phyloP scores from a whole-genome alignment of 148 eudicot species.

The Camellia lanceoleosa region DNA sequence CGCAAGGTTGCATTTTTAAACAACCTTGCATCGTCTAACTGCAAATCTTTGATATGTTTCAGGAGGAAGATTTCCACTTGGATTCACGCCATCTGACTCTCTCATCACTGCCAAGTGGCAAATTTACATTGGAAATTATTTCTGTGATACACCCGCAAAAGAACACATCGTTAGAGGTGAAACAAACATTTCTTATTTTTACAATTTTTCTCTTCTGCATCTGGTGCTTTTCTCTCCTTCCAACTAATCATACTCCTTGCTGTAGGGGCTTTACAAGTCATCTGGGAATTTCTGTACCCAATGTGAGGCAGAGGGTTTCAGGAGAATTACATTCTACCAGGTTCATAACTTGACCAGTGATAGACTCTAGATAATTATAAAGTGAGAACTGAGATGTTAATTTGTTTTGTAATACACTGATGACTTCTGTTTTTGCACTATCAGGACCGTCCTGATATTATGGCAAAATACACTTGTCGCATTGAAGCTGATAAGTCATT shows the following conservation, averaged over 20 bases:
- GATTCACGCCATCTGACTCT: conserved; percentile 78
- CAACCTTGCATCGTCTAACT: conserved; percentile 8
- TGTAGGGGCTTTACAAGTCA: conserved; percentile 89
- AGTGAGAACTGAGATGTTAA: not conserved
- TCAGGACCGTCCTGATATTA: conserved; percentile 98
- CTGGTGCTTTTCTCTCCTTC: conserved; percentile 5
- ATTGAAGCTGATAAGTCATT: conserved; percentile 86
- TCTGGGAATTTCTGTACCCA: conserved; percentile 96
- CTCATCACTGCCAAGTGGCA: conserved; percentile 66
- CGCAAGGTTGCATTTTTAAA: conserved; percentile 2
- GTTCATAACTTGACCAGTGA: conserved; percentile 25
- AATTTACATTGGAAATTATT: conserved; percentile 70
- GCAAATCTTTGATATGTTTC: conserved; percentile 14
- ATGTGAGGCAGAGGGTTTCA: conserved; percentile 99
- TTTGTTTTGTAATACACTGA: not conserved
- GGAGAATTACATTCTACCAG: conserved; percentile 95
- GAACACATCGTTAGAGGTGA: conserved; percentile 94
- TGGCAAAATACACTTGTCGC: conserved; percentile 93
- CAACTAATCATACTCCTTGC: not conserved
- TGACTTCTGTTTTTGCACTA: conserved; percentile 14
- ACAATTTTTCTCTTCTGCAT: not conserved
- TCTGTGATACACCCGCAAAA: conserved; percentile 84
- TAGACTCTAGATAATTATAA: not conserved
- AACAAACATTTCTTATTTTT: conserved; percentile 10
- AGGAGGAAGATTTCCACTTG: conserved; percentile 75